Evolutionary conservation across 306 rosid species (phyloP).

Genomic region (Cicer cuneatum): DNA sequence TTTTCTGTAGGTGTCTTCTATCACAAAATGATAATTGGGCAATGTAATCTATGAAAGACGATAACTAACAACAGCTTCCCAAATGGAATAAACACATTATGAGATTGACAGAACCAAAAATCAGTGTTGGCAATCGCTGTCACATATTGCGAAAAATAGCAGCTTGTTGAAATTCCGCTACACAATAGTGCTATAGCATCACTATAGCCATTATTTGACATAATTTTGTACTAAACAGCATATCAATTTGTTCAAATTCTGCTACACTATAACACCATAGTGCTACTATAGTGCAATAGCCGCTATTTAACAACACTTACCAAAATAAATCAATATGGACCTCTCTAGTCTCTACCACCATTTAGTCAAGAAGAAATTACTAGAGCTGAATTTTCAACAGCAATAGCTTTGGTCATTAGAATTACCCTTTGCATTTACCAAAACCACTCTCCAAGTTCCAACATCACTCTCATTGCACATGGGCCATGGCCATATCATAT

Average conservation of each 20-base stretch:
- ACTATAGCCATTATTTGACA: too few relatives aligned
- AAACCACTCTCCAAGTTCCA: conserved; percentile 12
- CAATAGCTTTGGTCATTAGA: conserved; percentile 6
- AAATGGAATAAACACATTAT: conserved; percentile 25
- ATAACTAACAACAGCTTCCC: not conserved
- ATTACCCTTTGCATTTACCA: conserved; percentile 25
- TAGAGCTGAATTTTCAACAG: conserved; percentile 1
- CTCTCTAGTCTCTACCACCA: conserved; percentile 10
- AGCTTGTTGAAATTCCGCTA: too few relatives aligned
- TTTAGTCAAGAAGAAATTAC: conserved; percentile 11
- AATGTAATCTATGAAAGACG: conserved; percentile 6
- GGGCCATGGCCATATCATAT: conserved; percentile 10
- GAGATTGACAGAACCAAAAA: not conserved
- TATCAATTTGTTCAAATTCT: too few relatives aligned
- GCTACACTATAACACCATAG: too few relatives aligned
- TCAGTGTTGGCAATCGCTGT: too few relatives aligned
- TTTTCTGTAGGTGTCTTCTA: conserved; percentile 10
- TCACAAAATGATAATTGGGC: conserved; percentile 5
- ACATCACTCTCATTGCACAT: conserved; percentile 14
- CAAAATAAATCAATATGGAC: conserved; percentile 15
- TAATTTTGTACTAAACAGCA: too few relatives aligned
- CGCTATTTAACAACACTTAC: too few relatives aligned
- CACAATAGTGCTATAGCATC: too few relatives aligned
- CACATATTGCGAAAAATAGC: too few relatives aligned
- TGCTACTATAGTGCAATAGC: too few relatives aligned